Base-by-base conservation (phyloP, 441 rosid species). In the Mallotus japonicus region DNA sequence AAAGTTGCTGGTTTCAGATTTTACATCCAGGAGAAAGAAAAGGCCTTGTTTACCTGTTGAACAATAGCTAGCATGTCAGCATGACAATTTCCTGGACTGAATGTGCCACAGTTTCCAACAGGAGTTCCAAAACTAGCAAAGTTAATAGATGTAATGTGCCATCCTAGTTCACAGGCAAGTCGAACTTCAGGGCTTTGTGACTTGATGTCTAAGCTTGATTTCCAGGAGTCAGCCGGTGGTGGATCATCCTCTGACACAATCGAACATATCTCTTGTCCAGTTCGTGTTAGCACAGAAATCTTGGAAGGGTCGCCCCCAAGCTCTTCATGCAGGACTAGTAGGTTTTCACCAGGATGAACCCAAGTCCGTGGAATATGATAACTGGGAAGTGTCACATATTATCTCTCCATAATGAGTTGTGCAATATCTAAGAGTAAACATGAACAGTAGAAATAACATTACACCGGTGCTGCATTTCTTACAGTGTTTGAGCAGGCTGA, bases 401-500 rank as follows among this genome's bases (percentile, higher is more conserved):
- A 56, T 11, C 62, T 68, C 70, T 53, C 76, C 65, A 47, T 37
- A 22, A 57, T 57, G 44, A 2, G 62, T 62, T 47, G 22, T 0
- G 16, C 11, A 65, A 11, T 28, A 55, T 32, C 17, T 46, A 60
- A 15, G 11, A 10, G 16, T 46, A 22, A 34, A 57, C 11, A 24
- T 47, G 55, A 67, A 49, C 24, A 32, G 22, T 6, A 51, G 19
- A 14, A 16, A 22, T 24, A 42, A n/a, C 17, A 70, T 16, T 22
- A 66, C 8, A 3, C 10, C 11, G 13, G 50, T 20, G 3, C 62
- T n/a, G 44, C 11, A 56, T 54, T 64, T 44, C 88, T 82, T 79
- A 86, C 90, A 87, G 62, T 84, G 87, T 87, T 76, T 87, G 94
- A 76, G 89, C 69, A 69, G 94, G 90, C 64, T 81, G 87, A 17